Base-by-base conservation (phyloP, 1,139 yeast genomes). In the Nakaseomyces glabratus region DNA sequence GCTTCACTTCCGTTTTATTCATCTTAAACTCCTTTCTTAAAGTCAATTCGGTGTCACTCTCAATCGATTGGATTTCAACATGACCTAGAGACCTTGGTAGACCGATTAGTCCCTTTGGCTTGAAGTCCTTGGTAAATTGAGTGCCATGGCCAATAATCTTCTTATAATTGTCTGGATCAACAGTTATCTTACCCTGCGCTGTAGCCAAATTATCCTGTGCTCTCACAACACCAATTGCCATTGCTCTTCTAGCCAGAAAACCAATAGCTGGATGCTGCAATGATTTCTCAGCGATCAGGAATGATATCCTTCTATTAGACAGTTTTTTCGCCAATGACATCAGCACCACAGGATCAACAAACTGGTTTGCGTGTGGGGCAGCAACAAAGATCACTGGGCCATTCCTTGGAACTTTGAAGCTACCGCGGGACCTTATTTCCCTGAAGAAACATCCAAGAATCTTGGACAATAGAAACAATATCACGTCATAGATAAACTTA, bases 281-380 rank as follows among this genome's bases (percentile, higher is more conserved):
- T 5, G 95, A 82, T 46, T 76, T 77, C 34, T 80, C 93, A 4
- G 98, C 98, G 38, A 86, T 81, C 45, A 88, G 65, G 51, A 88
- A 88, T 17, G 94, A 81, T 20, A 88, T 72, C 36, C 96, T 65
- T 43, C 95, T 67, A 19, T 75, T 69, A 4, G 82, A 74, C 44
- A 78, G 84, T 36, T 69, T 67, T 45, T 76, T 74, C 21, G 85
- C 86, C 53, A 82, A 93, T 35, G 81, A 78, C 84, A 84, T 76
- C 37, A 90, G 66, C 35, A 86, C 69, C 38, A 85, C 69, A 1
- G 96, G 95, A 54, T 90, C 98, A 24, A 88, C 93, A 50, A 90
- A 90, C 58, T 88, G 98, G 59, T 88, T 90, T 22, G 95, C 95
- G 62, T 88, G 98, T 6, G 97, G 97, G 6, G 96, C 98, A 2